These are phyloP conservation scores for Paecilomyces sp. DNA, from an alignment of 2,329 filamentous ascomycete genomes.

Conservation along the genomic window DNA sequence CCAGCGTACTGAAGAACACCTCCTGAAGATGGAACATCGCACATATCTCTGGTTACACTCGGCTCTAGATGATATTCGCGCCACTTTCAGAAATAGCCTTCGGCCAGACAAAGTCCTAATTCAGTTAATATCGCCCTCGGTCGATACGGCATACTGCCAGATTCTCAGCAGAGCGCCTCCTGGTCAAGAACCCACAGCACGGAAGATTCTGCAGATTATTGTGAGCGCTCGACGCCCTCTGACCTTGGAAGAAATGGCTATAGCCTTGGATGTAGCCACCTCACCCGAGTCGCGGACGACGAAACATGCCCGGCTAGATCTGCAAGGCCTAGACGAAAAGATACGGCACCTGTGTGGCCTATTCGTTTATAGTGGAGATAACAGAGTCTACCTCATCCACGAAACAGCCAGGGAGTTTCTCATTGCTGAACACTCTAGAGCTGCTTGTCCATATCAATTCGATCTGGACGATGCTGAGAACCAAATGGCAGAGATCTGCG, in stretches of 20 bases:
- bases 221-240: conserved; percentile 10
- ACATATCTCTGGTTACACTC: conserved; percentile 2
- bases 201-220: conserved; percentile 12
- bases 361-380: no score
- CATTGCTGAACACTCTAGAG: no score
- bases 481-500: no score
- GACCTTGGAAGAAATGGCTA: not conserved
- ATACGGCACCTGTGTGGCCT: no score
- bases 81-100: conserved; percentile 4
- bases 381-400: no score
- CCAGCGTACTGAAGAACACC: not conserved
- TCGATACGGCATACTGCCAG: conserved; percentile 11
- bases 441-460: no score
- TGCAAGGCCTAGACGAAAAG: no score
- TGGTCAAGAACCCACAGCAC: conserved; percentile 2
- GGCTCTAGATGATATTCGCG: conserved; percentile 8
- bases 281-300: not conserved
- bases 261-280: not conserved
- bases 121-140: conserved; percentile 6
- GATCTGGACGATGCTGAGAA: no score
- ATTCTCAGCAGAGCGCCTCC: conserved; percentile 8
- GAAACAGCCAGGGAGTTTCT: no score
- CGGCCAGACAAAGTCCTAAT: conserved; percentile 5
- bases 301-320: not conserved
- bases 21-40: not conserved